phyloP scores from a whole-genome alignment of 2,329 filamentous ascomycete species.

The Trichophyton mentagrophytes region DNA sequence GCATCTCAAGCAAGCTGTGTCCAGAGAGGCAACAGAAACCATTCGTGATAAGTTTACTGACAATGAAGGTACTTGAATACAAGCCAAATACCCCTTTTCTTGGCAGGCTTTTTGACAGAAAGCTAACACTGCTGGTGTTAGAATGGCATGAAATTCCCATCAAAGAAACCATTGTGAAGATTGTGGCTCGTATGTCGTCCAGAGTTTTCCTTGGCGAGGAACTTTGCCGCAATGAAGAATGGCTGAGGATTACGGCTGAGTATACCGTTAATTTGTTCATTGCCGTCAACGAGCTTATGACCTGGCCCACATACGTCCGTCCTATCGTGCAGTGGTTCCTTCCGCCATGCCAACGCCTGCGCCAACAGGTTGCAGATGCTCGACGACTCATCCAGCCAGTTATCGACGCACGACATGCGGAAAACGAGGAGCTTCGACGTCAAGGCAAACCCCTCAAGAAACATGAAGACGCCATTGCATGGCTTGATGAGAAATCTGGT shows the following conservation, averaged over 20 bases:
- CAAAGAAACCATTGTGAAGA: constrained; percentile 9
- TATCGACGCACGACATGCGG: constrained; percentile 10
- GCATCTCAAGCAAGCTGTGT: constrained; percentile 11
- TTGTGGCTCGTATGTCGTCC: constrained; percentile 14
- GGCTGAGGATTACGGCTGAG: constrained; percentile 12
- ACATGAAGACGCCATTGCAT: constrained; percentile 17
- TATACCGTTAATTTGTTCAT: constrained; percentile 13
- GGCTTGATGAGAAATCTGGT: constrained; percentile 18
- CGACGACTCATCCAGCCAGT: constrained; percentile 13
- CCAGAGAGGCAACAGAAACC: constrained; percentile 5
- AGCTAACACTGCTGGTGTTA: not conserved
- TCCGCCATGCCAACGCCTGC: constrained; percentile 8
- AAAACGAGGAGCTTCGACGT: constrained; percentile 2
- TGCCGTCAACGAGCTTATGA: constrained; percentile 13
- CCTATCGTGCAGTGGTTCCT: constrained; percentile 12
- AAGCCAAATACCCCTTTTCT: not conserved
- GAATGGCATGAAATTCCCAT: constrained; percentile 15
- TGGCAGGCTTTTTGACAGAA: not conserved
- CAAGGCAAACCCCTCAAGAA: constrained; percentile 8
- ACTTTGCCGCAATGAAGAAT: constrained; percentile 13
- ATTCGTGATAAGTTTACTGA: constrained; percentile 11
- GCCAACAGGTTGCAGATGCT: constrained; percentile 9
- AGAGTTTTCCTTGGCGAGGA: constrained; percentile 13
- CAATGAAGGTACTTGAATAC: constrained; percentile 6
- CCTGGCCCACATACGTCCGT: constrained; percentile 7